Base-by-base conservation (phyloP, 805 yeast species). In the Schwanniomyces sp. region DNA sequence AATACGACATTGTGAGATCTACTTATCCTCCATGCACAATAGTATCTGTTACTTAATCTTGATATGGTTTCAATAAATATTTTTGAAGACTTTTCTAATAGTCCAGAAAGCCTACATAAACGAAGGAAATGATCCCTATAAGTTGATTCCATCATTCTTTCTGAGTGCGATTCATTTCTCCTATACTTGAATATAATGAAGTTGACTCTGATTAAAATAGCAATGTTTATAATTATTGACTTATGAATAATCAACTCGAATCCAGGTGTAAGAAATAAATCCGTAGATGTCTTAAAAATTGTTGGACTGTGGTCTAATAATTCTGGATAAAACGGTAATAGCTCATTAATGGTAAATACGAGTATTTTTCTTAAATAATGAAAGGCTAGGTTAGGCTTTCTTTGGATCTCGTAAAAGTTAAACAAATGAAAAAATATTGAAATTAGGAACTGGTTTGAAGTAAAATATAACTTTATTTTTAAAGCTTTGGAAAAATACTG, bases 21-120 rank as follows among this genome's bases (percentile, higher is more conserved):
- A 32, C 80, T 72, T 59, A 85, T 75, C 63, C 86, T 76, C 82
- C 84, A 82, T 2, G 90, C 86, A 57, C 83, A 84, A 48, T 80
- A 82, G 58, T 84, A 85, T 52, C 81, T 74, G 21, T 67, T 71
- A 17, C 87, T 80, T 32, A 86, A 63, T 36, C 72, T 70, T 17
- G 66, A 73, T 30, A 70, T 51, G 2, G 65, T 59, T 2, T 62
- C 58, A 46, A 21, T 46, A 40, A 57, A 50, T 46, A 48, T 56
- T 28, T 55, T 51, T 3, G 51, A 27, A 26, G 54, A 41, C 40
- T 58, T 61, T 46, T 62, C 62, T 30, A 67, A 21, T 5, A 52
- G 34, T 42, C 56, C 62, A n/a, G 69, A 56, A 32, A 71, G 49
- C 39, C 54, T 55, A 48, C 61, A 52, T n/a, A 64, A 49, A 25